These are phyloP conservation scores for Wickerhamiella pararugosa DNA, from an alignment of 1,139 yeast genomes.

Conservation along the genomic window DNA sequence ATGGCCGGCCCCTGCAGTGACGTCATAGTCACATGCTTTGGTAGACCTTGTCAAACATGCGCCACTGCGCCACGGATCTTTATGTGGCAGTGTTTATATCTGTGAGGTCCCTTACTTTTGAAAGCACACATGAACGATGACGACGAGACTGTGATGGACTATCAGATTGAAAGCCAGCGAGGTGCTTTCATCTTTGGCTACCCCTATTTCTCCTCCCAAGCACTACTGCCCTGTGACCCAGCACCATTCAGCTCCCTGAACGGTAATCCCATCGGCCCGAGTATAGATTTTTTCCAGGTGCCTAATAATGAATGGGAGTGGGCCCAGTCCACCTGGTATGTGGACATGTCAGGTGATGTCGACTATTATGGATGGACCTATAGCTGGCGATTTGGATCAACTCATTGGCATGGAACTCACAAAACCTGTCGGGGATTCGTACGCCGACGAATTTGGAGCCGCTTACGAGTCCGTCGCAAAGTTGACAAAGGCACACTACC, in stretches of 20 bases:
- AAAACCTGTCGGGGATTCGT: constrained; percentile 29
- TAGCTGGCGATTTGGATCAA: constrained; percentile 28
- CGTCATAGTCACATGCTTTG: too few relatives aligned
- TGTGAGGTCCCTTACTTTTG: too few relatives aligned
- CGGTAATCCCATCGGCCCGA: constrained; percentile 16
- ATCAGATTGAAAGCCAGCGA: constrained; percentile 48
- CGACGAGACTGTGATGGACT: constrained; percentile 19
- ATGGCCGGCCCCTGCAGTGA: too few relatives aligned
- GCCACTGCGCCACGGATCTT: too few relatives aligned
- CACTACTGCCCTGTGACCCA: constrained; percentile 49
- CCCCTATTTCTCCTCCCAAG: constrained; percentile 41
- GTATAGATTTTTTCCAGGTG: constrained; percentile 26
- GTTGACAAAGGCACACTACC: neutral
- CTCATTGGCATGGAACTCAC: constrained; percentile 29
- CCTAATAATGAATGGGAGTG: constrained; percentile 60
- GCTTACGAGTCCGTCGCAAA: constrained; percentile 17
- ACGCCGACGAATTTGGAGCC: constrained; percentile 28
- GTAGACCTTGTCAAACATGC: too few relatives aligned
- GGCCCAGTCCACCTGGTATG: constrained; percentile 62
- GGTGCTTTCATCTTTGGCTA: constrained; percentile 53
- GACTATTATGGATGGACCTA: constrained; percentile 75
- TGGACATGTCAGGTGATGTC: constrained; percentile 53
- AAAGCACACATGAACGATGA: neutral
- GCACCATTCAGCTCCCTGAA: constrained; percentile 26
- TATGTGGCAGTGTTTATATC: too few relatives aligned